These are phyloP conservation scores for Pyrus bretschneideri DNA, from an alignment of 306 rosid species.

Conservation along the genomic window DNA sequence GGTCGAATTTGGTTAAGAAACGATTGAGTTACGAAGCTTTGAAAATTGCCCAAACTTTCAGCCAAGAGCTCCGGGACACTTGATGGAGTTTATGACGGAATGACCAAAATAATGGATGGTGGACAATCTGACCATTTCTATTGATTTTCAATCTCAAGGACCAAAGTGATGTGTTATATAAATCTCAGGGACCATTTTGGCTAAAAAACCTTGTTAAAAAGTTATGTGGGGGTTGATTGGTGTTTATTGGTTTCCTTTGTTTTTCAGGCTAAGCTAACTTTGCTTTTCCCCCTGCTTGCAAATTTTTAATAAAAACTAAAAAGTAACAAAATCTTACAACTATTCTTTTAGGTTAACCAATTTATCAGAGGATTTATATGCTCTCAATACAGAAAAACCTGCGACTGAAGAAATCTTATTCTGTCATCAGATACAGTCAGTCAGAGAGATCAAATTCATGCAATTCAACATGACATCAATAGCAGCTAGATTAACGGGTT, in stretches of 20 bases:
- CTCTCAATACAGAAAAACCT: neutral
- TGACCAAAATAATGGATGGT: too few relatives aligned
- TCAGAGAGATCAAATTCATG: neutral
- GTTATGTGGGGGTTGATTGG: constrained; percentile 8
- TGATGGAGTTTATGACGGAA: too few relatives aligned
- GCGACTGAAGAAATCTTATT: neutral
- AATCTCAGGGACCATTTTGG: too few relatives aligned
- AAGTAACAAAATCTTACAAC: neutral
- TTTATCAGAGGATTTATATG: neutral
- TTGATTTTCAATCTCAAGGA: too few relatives aligned
- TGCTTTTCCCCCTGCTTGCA: neutral
- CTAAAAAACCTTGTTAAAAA: neutral
- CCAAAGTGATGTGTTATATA: too few relatives aligned
- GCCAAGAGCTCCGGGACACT: too few relatives aligned
- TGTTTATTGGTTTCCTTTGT: constrained; percentile 3
- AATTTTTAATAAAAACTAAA: neutral
- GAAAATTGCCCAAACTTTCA: too few relatives aligned
- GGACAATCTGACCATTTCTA: too few relatives aligned
- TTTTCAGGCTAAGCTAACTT: neutral
- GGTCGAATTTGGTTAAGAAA: too few relatives aligned
- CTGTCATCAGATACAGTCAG: neutral
- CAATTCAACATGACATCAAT: neutral
- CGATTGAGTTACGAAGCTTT: too few relatives aligned
- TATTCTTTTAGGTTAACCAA: neutral
- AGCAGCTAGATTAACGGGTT: too few relatives aligned